Base-by-base conservation (phyloP, 2,329 filamentous ascomycete species). In the Neonectria ditissima region DNA sequence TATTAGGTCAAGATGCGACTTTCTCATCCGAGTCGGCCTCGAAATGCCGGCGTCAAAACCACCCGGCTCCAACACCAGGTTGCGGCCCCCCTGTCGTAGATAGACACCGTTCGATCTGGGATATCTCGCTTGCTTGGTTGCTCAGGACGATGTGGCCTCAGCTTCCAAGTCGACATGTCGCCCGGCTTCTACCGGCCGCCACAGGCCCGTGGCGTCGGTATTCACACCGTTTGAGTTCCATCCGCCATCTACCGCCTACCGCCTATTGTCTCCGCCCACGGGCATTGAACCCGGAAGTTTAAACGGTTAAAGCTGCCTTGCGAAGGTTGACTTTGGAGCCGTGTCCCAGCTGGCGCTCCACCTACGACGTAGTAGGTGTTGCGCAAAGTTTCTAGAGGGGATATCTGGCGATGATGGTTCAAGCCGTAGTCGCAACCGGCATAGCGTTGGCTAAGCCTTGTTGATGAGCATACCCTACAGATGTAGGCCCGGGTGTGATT, bases 301-400 rank as follows among this genome's bases (percentile, higher is more conserved):
- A 66, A 68, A 68, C 67, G 64, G 68, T 45, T 59, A 65, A 71
- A 63, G 47, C 57, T 63, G 70, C 61, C 68, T 69, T 61, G 47
- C 54, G 45, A 59, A 68, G 63, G 54, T 62, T 66, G 63, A 69
- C 59, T 64, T 34, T 56, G 45, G 66, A 69, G 68, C 65, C 68
- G 63, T 63, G 52, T 55, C 57, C 44, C 59, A 63, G 52, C 54
- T 39, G 44, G 53, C 62, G 54, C 52, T 68, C 61, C 60, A 65
- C 63, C 70, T 60, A 47, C 34, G 34, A n/a, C 34, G 34, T 37
- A n/a, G 14, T 37, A 55, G 60, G 45, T 71, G 65, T 56, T 69
- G 66, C 64, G 60, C 67, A 68, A 63, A 71, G 68, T 72, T 72
- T 69, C 64, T 73, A 69, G 66, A 61, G 41, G 41, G 47, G 45